phyloP scores from a whole-genome alignment of 257 asterid genomes.

The Linderniella brevidens region DNA sequence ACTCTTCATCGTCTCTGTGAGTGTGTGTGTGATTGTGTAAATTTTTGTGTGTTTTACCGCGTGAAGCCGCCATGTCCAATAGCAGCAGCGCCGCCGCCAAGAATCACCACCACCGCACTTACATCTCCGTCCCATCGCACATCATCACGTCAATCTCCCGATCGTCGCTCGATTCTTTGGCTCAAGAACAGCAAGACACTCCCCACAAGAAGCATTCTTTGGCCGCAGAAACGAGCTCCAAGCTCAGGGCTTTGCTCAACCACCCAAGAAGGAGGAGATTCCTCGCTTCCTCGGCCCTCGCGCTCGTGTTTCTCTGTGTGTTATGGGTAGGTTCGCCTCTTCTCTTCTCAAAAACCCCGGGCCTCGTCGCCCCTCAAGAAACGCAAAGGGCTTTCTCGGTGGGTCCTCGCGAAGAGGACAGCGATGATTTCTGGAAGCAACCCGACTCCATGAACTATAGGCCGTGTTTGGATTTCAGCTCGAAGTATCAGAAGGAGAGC shows the following conservation, averaged over 20 bases:
- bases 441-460: constrained; percentile 77
- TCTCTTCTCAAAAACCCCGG: constrained; percentile 35
- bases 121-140: constrained; percentile 65
- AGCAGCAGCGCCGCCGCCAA: constrained; percentile 17
- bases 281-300: constrained; percentile 23
- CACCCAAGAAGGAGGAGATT: constrained; percentile 22
- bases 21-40: neutral
- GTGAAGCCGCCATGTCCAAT: constrained; percentile 49
- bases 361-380: constrained; percentile 20
- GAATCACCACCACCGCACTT: constrained; percentile 32
- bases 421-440: constrained; percentile 63
- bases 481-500: constrained; percentile 27
- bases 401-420: constrained; percentile 9
- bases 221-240: constrained; percentile 9
- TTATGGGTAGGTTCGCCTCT: constrained; percentile 21
- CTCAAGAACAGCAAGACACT: constrained; percentile 16
- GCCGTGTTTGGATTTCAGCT: constrained; percentile 72
- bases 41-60: neutral
- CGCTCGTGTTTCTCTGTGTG: constrained; percentile 21
- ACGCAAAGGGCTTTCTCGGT: constrained; percentile 16
- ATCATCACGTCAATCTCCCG: constrained; percentile 52
- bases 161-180: constrained; percentile 46
- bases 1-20: too few relatives aligned
- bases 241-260: constrained; percentile 19
- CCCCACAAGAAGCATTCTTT: constrained; percentile 33